These are phyloP conservation scores for Luffa acutangula DNA, from an alignment of 306 rosid genomes.

Conservation along the genomic window DNA sequence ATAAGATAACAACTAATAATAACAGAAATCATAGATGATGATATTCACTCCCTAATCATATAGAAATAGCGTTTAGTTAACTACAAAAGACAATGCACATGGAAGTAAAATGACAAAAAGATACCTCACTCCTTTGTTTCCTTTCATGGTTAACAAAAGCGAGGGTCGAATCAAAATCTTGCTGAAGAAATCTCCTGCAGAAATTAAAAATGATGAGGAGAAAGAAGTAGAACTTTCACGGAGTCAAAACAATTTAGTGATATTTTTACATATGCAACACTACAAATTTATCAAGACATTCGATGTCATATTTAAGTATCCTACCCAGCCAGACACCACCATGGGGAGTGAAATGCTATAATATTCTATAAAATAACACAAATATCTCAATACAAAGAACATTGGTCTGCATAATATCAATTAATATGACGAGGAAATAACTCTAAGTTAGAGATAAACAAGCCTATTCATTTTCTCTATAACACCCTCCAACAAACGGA, in stretches of 20 bases:
- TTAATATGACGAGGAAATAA: neutral
- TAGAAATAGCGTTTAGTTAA: neutral
- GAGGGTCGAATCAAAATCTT: conserved; percentile 89
- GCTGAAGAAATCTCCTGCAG: conserved; percentile 91
- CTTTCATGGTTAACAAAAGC: conserved; percentile 86
- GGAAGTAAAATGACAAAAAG: neutral
- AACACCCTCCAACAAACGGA: neutral
- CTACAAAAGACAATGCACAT: neutral
- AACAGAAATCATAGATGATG: neutral
- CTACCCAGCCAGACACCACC: neutral
- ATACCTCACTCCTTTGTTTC: conserved; percentile 87
- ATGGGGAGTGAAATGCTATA: neutral
- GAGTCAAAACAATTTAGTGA: neutral
- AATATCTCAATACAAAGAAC: neutral
- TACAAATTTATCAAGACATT: neutral
- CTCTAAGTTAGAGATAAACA: neutral
- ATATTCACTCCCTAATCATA: neutral
- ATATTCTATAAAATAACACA: neutral
- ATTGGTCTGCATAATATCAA: neutral
- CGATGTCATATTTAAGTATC: neutral
- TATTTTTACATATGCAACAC: neutral
- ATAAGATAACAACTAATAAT: neutral
- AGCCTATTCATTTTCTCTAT: neutral
- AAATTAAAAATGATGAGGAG: conserved; percentile 5
- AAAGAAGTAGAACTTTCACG: neutral